Evolutionary conservation across 352 stramenopile species (phyloP).

Genomic region (Pythium sp.): DNA sequence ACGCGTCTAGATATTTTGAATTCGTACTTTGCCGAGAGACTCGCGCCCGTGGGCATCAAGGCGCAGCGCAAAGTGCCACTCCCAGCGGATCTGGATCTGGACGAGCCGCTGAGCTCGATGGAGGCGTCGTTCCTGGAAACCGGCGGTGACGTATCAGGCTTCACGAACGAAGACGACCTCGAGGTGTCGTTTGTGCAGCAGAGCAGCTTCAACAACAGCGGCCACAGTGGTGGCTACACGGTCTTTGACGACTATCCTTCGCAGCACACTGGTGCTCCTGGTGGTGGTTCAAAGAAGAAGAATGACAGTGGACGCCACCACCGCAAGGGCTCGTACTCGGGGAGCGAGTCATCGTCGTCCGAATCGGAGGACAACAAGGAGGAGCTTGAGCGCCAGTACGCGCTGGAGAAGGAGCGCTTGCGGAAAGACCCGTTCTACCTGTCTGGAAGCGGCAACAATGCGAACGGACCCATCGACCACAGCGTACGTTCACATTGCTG

Average conservation of each 20-base stretch:
- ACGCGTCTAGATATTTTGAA: conserved; percentile 59
- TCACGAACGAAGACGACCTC: conserved; percentile 69
- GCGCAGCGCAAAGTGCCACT: conserved; percentile 91
- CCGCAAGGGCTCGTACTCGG: conserved; percentile 41
- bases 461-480: conserved; percentile 21
- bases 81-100: conserved; percentile 76
- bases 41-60: conserved; percentile 88
- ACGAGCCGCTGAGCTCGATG: conserved; percentile 46
- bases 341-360: conserved; percentile 29
- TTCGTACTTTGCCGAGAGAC: conserved; percentile 75
- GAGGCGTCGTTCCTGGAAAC: conserved; percentile 76
- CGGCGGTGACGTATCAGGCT: conserved; percentile 59
- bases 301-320: conserved; percentile 24
- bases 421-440: conserved; percentile 84
- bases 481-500: conserved; percentile 30
- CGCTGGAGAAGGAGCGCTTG: conserved; percentile 57
- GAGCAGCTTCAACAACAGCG: conserved; percentile 23
- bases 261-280: conserved; percentile 7
- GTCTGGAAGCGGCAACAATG: conserved; percentile 43
- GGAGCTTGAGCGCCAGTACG: conserved; percentile 39
- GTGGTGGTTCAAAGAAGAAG: conserved; percentile 22
- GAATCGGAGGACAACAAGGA: conserved; percentile 44
- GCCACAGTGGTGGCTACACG: conserved; percentile 16
- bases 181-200: conserved; percentile 82
- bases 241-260: conserved; percentile 21